Evolutionary conservation across 805 yeast genomes (phyloP).

Genomic region (Spathaspora boniae): DNA sequence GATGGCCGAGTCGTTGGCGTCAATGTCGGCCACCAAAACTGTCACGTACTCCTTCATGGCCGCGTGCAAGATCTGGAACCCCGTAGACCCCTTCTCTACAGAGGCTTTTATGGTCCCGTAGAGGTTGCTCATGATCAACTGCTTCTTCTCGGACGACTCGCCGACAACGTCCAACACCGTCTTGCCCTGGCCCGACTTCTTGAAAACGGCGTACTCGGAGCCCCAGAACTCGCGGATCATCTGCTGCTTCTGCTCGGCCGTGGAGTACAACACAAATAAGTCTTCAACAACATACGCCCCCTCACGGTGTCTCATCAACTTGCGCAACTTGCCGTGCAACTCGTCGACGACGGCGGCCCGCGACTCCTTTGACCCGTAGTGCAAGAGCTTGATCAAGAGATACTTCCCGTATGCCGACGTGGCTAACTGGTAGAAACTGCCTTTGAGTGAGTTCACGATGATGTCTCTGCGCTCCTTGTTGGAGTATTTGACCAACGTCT

Average conservation of each 20-base stretch:
- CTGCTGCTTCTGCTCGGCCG: conserved; percentile 79
- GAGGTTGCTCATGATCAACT: conserved; percentile 69
- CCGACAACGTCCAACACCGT: conserved; percentile 61
- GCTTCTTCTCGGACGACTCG: conserved; percentile 75
- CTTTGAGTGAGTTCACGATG: conserved; percentile 66
- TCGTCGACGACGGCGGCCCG: conserved; percentile 75
- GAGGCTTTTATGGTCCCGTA: conserved; percentile 83
- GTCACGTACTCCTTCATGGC: conserved; percentile 88
- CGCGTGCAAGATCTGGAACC: conserved; percentile 93
- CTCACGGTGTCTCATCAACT: conserved; percentile 93
- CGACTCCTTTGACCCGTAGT: conserved; percentile 84
- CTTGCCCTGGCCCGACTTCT: conserved; percentile 64
- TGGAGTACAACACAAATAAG: conserved; percentile 78
- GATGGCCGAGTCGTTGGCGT: conserved; percentile 50
- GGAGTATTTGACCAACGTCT: conserved; percentile 85
- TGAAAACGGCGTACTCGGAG: conserved; percentile 87
- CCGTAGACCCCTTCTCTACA: conserved; percentile 92
- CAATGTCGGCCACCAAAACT: conserved; percentile 56
- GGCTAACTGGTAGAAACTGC: conserved; percentile 76
- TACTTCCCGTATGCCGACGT: conserved; percentile 94
- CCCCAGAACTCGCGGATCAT: conserved; percentile 98
- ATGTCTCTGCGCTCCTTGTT: conserved; percentile 72
- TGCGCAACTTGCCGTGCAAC: conserved; percentile 86
- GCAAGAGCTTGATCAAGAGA: conserved; percentile 79
- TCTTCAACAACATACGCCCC: conserved; percentile 98